A percentile compares a stretch with the other conserved stretches of the same genome.
These are phyloP conservation scores for Actinidia polygama DNA, from an alignment of 179 eudicot species.

Conservation along the genomic window DNA sequence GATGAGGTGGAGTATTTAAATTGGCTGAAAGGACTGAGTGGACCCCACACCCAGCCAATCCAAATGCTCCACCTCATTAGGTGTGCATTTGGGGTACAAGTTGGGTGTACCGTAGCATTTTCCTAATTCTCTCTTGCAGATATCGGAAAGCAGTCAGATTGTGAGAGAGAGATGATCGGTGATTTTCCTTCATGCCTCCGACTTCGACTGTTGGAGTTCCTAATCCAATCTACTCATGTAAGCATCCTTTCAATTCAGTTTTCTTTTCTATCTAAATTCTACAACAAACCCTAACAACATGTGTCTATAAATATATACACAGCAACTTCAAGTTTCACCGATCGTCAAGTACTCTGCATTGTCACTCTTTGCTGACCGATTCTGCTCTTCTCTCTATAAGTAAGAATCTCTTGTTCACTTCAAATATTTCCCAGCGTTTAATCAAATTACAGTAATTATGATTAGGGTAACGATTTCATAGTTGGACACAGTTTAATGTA, in stretches of 20 bases:
- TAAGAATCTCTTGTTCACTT: background rate
- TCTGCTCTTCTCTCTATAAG: constrained; percentile 56
- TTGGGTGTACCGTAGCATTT: too few species aligned
- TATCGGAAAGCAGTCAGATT: too few species aligned
- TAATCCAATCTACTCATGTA: constrained; percentile 50
- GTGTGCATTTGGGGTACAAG: too few species aligned
- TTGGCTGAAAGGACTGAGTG: too few species aligned
- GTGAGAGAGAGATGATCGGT: background rate
- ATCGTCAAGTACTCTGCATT: constrained; percentile 79
- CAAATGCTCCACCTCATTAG: too few species aligned
- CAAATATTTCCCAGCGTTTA: background rate
- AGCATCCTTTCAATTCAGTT: background rate
- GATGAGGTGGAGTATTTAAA: too few species aligned
- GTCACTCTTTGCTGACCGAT: constrained; percentile 71
- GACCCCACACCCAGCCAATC: too few species aligned
- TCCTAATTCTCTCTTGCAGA: too few species aligned
- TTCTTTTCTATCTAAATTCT: background rate
- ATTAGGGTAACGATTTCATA: background rate
- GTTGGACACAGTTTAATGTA: background rate
- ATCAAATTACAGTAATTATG: background rate
- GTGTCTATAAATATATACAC: background rate
- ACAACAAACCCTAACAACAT: background rate
- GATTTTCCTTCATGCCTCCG: constrained; percentile 22
- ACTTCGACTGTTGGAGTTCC: constrained; percentile 45
- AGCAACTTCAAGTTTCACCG: constrained; percentile 55